Evolutionary conservation across 139 green algal genomes (phyloP).

Genomic region (Astrephomene gubernaculifera): DNA sequence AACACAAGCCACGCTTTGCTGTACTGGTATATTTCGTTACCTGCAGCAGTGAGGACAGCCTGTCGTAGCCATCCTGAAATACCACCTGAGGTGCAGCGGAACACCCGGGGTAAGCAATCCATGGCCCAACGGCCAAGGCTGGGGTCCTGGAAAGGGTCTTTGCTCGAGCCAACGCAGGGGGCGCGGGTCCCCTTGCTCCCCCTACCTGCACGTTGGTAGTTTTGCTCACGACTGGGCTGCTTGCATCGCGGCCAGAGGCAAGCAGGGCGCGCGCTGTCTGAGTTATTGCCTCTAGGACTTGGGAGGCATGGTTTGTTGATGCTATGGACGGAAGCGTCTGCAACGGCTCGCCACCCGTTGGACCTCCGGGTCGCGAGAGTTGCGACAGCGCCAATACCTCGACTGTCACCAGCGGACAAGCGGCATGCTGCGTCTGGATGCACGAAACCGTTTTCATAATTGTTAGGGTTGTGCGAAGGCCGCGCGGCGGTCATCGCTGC

Average conservation of each 20-base stretch:
- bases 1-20: too few relatives aligned
- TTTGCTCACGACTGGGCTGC: too few relatives aligned
- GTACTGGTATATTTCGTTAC: too few relatives aligned
- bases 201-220: neutral
- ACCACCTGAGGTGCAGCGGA: too few relatives aligned
- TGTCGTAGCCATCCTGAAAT: conserved; percentile 42
- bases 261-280: conserved; percentile 8
- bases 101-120: too few relatives aligned
- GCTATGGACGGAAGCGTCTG: neutral
- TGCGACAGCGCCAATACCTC: neutral
- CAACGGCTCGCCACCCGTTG: neutral
- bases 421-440: neutral
- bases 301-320: neutral
- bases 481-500: neutral
- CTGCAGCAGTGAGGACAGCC: conserved; percentile 12
- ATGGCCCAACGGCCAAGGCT: too few relatives aligned
- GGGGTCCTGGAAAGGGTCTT: too few relatives aligned
- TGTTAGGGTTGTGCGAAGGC: neutral
- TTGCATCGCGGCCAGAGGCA: neutral
- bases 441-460: neutral
- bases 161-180: too few relatives aligned
- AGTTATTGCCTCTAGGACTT: conserved; percentile 20
- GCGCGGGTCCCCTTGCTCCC: too few relatives aligned
- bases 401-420: neutral
- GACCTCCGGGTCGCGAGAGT: neutral